These are phyloP conservation scores for Jamesozyma piceae DNA, from an alignment of 805 yeast genomes.

Conservation along the genomic window DNA sequence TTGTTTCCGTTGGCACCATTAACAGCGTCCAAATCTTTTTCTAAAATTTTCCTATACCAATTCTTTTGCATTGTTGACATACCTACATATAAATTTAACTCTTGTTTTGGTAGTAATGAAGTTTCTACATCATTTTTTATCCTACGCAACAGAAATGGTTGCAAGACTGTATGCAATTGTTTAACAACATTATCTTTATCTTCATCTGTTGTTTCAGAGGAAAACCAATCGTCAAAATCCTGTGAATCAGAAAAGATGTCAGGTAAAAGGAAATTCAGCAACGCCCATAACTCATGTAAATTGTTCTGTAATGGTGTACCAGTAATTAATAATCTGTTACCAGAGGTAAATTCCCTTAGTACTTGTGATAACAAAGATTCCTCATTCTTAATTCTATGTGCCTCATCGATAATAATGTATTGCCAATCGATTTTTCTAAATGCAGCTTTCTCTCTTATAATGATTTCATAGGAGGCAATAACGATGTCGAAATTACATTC, in stretches of 20 bases:
- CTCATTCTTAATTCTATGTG: constrained; percentile 75
- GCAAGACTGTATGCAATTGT: constrained; percentile 65
- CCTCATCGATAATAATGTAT: constrained; percentile 69
- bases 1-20: constrained; percentile 71
- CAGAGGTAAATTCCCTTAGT: constrained; percentile 60
- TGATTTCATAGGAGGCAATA: constrained; percentile 66
- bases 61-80: constrained; percentile 72
- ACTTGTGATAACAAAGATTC: constrained; percentile 65
- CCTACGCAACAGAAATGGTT: constrained; percentile 68
- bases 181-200: constrained; percentile 47
- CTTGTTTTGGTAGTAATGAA: constrained; percentile 65
- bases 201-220: constrained; percentile 33
- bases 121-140: constrained; percentile 76
- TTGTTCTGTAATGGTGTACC: no score
- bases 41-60: constrained; percentile 70
- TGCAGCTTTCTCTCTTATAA: constrained; percentile 61
- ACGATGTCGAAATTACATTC: constrained; percentile 64
- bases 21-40: constrained; percentile 76
- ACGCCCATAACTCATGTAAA: constrained; percentile 73
- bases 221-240: constrained; percentile 70
- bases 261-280: constrained; percentile 65
- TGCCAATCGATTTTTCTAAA: constrained; percentile 65
- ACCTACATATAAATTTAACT: constrained; percentile 60
- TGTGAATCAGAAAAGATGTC: constrained; percentile 69
- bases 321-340: constrained; percentile 61